Conservation (phyloP, 108 stramenopile species). For the Skeletonema costatum region DNA sequence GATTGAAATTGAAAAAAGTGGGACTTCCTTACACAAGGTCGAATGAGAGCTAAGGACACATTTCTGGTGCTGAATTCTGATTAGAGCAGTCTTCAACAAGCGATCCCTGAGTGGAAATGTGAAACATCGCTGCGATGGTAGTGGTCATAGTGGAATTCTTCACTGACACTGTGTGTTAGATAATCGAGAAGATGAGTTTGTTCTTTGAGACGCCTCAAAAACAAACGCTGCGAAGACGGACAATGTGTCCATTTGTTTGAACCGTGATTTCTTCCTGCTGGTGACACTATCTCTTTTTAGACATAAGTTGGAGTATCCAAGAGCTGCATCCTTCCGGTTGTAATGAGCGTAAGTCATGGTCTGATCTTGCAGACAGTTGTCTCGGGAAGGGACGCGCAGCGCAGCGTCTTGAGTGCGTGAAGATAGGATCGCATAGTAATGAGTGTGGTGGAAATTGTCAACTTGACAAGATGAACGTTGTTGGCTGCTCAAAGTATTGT, state of each 20-base stretch:
- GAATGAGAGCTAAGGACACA: constrained; percentile 41
- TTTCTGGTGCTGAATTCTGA: constrained; percentile 50
- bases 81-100: constrained; percentile 23
- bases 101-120: constrained; percentile 6
- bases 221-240: constrained; percentile 42
- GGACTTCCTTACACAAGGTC: constrained; percentile 40
- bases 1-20: constrained; percentile 48
- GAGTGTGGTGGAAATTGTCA: constrained; percentile 50
- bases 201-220: constrained; percentile 43
- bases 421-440: constrained; percentile 16
- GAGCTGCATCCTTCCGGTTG: constrained; percentile 45
- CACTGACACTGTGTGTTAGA: constrained; percentile 41
- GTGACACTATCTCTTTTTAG: constrained; percentile 58
- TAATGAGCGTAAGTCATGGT: constrained; percentile 60
- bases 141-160: constrained; percentile 2
- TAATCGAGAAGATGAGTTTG: constrained; percentile 47
- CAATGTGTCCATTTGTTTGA: constrained; percentile 36
- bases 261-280: constrained; percentile 58
- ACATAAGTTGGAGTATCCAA: constrained; percentile 15
- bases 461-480: constrained; percentile 54
- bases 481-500: constrained; percentile 54
- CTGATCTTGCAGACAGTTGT: constrained; percentile 57
- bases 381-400: constrained; percentile 42
- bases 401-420: constrained; percentile 56
- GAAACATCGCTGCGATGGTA: not conserved